Evolutionary conservation across 1,284 basidiomycete genomes (phyloP), one percentile per base, ranked within the genome.

Genomic region (Ganoderma boninense): DNA sequence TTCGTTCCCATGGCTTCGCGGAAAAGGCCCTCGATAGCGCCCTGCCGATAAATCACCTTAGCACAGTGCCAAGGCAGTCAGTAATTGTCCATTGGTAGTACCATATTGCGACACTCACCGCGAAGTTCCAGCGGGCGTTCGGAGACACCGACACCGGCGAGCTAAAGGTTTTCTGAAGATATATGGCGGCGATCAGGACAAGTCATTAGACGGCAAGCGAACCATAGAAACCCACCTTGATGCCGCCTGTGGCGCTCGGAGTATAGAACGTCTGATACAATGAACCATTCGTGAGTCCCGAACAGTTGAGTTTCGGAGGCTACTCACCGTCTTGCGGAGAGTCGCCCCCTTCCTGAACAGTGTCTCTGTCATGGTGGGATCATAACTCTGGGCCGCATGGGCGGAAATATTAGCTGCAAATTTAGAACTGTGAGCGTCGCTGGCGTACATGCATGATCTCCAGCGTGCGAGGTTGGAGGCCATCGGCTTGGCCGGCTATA

Each of bases 381-480:
- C 93, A 81, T 94, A 93, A 74, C 91, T 93, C 89, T 94, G 66
- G 23, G 0, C 29, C 10, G 23, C 1, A 10, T n/a, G 11, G 13
- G 7, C 18, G 23, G 16, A 49, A 42, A 16, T 11, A 18, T 54
- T 32, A 66, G 67, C 13, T 18, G 26, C 4, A 14, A 20, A 18
- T 16, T 13, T 2, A 6, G 2, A 18, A 23, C 14, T 1, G 23
- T 2, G 3, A 14, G 40, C 1, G 49, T 14, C 38, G 20, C 18
- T 63, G 5, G 29, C 75, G 52, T 64, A 89, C 91, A 86, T 93
- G 90, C 38, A 95, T 81, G 6, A 95, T 89, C 79, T 95, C 94
- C 62, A 94, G 88, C 0, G 92, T 93, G 49, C 93, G 86, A 0
- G 92, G 91, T 76, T 93, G 91, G 64, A 95, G 90, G 7, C 93